phyloP scores from a whole-genome alignment of 768 basidiomycete species.

The Rubroboletus pulcherrimus region DNA sequence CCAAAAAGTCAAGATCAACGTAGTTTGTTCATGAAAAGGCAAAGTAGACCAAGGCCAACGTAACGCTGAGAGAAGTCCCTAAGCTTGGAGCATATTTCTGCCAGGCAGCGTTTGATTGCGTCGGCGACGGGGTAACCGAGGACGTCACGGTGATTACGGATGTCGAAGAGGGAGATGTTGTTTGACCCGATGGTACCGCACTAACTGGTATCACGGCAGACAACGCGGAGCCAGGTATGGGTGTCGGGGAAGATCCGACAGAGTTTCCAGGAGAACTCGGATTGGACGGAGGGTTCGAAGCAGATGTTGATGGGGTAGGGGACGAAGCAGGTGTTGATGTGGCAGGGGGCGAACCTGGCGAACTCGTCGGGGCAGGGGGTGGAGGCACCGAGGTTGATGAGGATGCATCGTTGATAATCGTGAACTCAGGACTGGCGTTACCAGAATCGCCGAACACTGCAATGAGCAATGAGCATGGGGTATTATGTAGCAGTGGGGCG shows the following conservation, averaged over 20 bases:
- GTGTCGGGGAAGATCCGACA: not conserved
- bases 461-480: not conserved
- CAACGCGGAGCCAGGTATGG: not conserved
- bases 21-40: conserved; percentile 17
- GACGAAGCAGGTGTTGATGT: not conserved
- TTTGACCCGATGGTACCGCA: not conserved
- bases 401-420: conserved; percentile 55
- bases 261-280: not conserved
- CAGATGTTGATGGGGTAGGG: not conserved
- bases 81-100: conserved; percentile 16
- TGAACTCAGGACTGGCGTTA: conserved; percentile 38
- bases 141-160: conserved; percentile 4
- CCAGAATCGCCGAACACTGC: conserved; percentile 41
- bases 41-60: conserved; percentile 16
- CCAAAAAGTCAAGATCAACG: conserved; percentile 7
- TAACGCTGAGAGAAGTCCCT: conserved; percentile 13
- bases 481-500: too few relatives aligned
- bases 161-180: not conserved
- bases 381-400: conserved; percentile 27
- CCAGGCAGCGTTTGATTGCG: conserved; percentile 26
- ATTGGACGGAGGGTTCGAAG: not conserved
- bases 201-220: not conserved
- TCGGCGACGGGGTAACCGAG: conserved; percentile 7
- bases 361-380: conserved; percentile 1
- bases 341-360: not conserved